Percentiles rank a stretch among this genome's conserved stretches.
These are phyloP conservation scores for Porcisia hertigi DNA, from an alignment of 208 protist species.

Conservation along the genomic window DNA sequence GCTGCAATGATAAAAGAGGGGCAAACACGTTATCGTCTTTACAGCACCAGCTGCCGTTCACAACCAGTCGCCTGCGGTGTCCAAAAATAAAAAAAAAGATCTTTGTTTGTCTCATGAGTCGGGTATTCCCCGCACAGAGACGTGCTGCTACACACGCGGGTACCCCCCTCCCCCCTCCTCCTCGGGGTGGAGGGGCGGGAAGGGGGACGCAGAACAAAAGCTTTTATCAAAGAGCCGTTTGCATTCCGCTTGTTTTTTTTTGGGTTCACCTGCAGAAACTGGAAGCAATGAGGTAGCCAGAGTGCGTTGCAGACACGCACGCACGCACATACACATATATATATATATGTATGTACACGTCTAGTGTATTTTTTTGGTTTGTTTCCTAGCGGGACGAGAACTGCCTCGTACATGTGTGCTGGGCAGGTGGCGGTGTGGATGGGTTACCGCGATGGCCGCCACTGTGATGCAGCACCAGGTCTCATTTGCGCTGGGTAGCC, in stretches of 20 bases:
- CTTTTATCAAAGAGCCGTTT: not conserved
- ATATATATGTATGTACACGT: not conserved
- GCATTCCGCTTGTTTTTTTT: not conserved
- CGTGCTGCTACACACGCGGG: not conserved
- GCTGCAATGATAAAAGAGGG: not conserved
- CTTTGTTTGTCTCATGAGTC: not conserved
- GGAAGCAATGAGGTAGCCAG: not conserved
- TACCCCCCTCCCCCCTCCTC: not conserved
- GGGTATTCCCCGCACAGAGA: not conserved
- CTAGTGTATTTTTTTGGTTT: not conserved
- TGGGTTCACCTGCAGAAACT: not conserved
- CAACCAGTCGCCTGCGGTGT: not conserved
- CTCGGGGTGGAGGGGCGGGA: not conserved
- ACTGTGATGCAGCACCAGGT: slow-evolving; percentile 6
- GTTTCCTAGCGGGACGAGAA: not conserved
- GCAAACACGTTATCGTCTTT: not conserved
- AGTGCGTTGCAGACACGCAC: not conserved
- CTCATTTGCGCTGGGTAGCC: not conserved
- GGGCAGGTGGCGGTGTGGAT: not conserved
- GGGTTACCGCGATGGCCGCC: slow-evolving; percentile 4
- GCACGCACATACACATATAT: not conserved
- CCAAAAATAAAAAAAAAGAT: too few relatives aligned
- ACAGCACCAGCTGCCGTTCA: not conserved
- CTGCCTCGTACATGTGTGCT: slow-evolving; percentile 18
- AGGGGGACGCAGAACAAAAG: not conserved